Evolutionary conservation across 331 rosid species (phyloP), one percentile per base, ranked within the genome.

Genomic region (Malus hybrid): DNA sequence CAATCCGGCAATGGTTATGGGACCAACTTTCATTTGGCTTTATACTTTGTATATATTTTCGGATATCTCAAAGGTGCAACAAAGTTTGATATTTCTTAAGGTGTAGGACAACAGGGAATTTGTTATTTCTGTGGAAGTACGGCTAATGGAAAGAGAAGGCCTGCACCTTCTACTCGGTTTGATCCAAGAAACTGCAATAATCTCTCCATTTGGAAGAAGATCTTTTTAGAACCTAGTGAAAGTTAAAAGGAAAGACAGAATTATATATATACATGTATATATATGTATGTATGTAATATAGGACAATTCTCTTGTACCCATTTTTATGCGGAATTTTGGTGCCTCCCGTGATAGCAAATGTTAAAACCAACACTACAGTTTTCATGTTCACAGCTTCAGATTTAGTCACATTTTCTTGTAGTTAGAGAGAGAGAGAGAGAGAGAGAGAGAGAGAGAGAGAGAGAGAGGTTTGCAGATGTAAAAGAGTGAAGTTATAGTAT

Each of bases 161-260:
- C 81, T 53, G 81, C 76, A 32, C 9, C 72, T 32, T 53, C 24
- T 53, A 0, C 60, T 30, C 28, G 62, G 68, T 57, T 68, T 70
- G 81, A 78, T 66, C 74, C 63, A 65, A 72, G 63, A 60, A 64
- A 29, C 36, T 50, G 50, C 63, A 78, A 53, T 15, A 28, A 78
- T 64, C 68, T 71, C 42, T 11, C 11, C 68, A 55, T 39, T 72
- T 39, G 73, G 68, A 78, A 64, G 28, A 52, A 22, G 48, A 39
- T 26, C 71, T 20, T 4, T 48, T 20, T 14, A 50, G 19, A 34
- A 33, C 34, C 10, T 53, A 42, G 4, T 57, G 26, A 75, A 46
- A 48, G 18, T 29, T 29, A 74, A 1, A 33, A 11, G 58, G 39
- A 16, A 39, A 33, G 46, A 39, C 46, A 39, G 12, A 39, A 39